Evolutionary conservation across 2,329 filamentous ascomycete species (phyloP), one percentile per base, ranked within the genome.

Genomic region (Drechslera avenae): DNA sequence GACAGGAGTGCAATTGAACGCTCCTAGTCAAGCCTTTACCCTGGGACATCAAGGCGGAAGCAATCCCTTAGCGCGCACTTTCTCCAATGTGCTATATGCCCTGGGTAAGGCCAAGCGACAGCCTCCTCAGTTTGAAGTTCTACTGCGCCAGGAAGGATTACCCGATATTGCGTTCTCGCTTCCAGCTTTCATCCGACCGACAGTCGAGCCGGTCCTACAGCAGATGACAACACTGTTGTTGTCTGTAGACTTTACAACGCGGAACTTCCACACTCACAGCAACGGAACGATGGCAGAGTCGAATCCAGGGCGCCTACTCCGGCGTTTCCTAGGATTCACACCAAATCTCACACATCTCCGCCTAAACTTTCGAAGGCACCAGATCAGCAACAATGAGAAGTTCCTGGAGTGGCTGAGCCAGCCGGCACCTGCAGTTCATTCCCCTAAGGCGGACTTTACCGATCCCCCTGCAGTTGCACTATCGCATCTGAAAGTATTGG

Each of bases 271-370:
- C 34, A 65, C 54, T 6, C 46, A 62, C 13, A 53, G 34, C 12
- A 56, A 52, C 23, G 62, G 60, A 12, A 32, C 32, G 1, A 10
- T 34, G 14, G 17, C 41, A 14, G 47, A 49, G 9, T 36, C 39
- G 4, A 36, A 41, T 3, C 5, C 56, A 5, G 41, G 56, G 54
- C 61, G 60, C 31, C 64, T 66, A 30, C 58, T 55, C 50, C 67
- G 47, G 43, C 53, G 56, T 13, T 81, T 83, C 40, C 65, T 83
- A 4, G 60, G 63, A 1, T 66, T 66, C 21, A 64, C 75, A 1
- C 52, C 67, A 3, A 79, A 80, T 14, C 52, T 86, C 5, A 74
- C 75, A 23, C 78, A 83, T 57, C 71, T 86, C 4, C 77, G 83
- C 2, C 62, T 86, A 35, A 86, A 85, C 57, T 79, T 81, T 23